Base-by-base conservation (phyloP, 805 yeast genomes). In the Blastobotrys muscicola region DNA sequence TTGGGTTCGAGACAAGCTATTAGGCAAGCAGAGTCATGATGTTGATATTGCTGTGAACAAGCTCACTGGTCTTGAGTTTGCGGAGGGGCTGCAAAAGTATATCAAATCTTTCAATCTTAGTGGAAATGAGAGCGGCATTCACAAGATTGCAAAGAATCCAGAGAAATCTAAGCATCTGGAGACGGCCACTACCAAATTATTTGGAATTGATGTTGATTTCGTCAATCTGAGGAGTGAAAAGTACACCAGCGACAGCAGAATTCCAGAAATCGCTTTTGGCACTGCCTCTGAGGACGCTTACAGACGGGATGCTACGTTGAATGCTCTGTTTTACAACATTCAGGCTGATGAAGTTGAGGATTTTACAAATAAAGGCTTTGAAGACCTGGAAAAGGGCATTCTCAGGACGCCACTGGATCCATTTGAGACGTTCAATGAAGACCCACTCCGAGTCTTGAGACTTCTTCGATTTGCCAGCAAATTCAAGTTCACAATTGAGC, bases 161-260 rank as follows among this genome's bases (percentile, higher is more conserved):
- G 97, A 85, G 50, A 90, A 89, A 61, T 83, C 95, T 1, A 94
- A 92, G 65, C 99, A 92, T 66, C 67, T 92, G 53, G 99, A 92
- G 55, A 94, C 99, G 1, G 94, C 97, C 35, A 92, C 97, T 2
- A 87, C 96, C 1, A 83, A 79, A 55, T 62, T 92, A 8, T 85
- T 74, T 56, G 94, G 80, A 1, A 60, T 82, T n/a, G 95, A 86
- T 55, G 76, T 92, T 42, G 99, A 92, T 65, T 86, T 92, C 59
- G 98, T 94, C 41, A 90, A 90, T 61, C 68, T 92, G 50, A 69
- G 99, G 50, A 79, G 81, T 33, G 98, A 92, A 58, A 82, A 76
- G 54, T 92, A 92, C 57, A 78, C 94, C 0, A 76, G 74, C 15
- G 80, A 81, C 33, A 82, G 94, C 39, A 67, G 98, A 43, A 86